These are phyloP conservation scores for Ogataea glucozyma DNA, from an alignment of 805 yeast species.

Conservation along the genomic window DNA sequence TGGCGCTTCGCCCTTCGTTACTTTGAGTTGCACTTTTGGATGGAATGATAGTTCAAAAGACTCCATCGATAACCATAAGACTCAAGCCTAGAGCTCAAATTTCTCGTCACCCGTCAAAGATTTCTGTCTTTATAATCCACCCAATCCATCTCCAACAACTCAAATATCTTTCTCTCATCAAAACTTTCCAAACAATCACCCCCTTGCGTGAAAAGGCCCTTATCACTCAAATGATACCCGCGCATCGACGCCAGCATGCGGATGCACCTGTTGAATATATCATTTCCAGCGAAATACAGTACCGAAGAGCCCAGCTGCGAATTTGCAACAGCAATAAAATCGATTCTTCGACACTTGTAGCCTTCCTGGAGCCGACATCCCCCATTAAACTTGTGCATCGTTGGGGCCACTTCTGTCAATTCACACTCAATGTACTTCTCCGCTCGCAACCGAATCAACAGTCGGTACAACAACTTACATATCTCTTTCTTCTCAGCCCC, in stretches of 20 bases:
- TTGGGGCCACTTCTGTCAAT: slow-evolving; percentile 18
- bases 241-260: slow-evolving; percentile 44
- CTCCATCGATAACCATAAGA: too few species aligned
- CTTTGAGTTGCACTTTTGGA: too few species aligned
- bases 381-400: slow-evolving; percentile 36
- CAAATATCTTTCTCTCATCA: slow-evolving; percentile 47
- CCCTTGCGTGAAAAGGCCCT: slow-evolving; percentile 40
- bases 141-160: slow-evolving; percentile 41
- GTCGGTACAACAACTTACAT: slow-evolving; percentile 14
- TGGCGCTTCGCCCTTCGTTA: too few species aligned
- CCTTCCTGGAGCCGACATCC: slow-evolving; percentile 36
- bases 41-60: too few species aligned
- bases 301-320: slow-evolving; percentile 46
- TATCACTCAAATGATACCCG: slow-evolving; percentile 41
- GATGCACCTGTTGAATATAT: slow-evolving; percentile 48
- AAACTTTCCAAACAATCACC: slow-evolving; percentile 42
- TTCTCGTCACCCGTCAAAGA: slow-evolving; percentile 11
- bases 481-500: slow-evolving; percentile 29
- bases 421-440: slow-evolving; percentile 27
- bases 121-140: slow-evolving; percentile 25
- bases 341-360: slow-evolving; percentile 51
- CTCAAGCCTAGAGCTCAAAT: too few species aligned
- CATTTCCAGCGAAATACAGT: slow-evolving; percentile 58
- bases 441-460: slow-evolving; percentile 16
- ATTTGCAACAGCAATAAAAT: slow-evolving; percentile 50